These are phyloP conservation scores for Geranium rotundifolium DNA, from an alignment of 345 rosid species.

Conservation along the genomic window DNA sequence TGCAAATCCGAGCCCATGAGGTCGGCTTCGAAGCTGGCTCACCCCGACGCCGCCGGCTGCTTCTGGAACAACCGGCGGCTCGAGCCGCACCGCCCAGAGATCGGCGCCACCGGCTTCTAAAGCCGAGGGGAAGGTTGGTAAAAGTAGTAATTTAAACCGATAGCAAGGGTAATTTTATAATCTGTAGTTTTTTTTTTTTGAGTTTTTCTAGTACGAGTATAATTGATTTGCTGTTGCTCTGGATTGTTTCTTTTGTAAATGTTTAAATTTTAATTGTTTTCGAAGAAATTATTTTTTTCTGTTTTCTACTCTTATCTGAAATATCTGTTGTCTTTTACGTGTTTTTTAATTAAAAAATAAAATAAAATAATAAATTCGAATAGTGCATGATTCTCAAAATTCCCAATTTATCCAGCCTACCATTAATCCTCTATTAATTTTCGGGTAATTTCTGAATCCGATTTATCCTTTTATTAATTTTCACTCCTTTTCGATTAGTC, in stretches of 20 bases:
- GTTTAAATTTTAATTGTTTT: neutral
- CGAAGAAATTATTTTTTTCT: neutral
- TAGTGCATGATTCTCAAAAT: no score
- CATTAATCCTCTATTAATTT: no score
- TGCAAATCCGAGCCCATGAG: constrained; percentile 93
- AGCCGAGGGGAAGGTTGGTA: constrained; percentile 9
- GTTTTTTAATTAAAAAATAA: neutral
- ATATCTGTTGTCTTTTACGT: neutral
- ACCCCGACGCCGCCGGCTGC: constrained; percentile 69
- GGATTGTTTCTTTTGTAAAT: constrained; percentile 14
- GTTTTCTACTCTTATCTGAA: neutral
- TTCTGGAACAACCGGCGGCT: constrained; percentile 88
- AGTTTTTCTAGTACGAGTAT: neutral
- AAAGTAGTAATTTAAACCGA: neutral
- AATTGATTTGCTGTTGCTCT: neutral
- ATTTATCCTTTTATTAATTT: no score
- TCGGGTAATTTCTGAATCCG: no score
- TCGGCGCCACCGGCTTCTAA: constrained; percentile 72
- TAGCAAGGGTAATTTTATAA: neutral
- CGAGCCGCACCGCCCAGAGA: constrained; percentile 64
- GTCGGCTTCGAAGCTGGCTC: constrained; percentile 49
- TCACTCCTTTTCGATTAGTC: no score
- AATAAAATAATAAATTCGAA: no score
- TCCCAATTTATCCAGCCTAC: no score
- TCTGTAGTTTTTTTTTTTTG: constrained; percentile 11